A percentile compares a stretch with the other conserved stretches of the same genome.
These are phyloP conservation scores for Penicillium glabrum DNA, from an alignment of 2,329 filamentous ascomycete genomes.

Conservation along the genomic window DNA sequence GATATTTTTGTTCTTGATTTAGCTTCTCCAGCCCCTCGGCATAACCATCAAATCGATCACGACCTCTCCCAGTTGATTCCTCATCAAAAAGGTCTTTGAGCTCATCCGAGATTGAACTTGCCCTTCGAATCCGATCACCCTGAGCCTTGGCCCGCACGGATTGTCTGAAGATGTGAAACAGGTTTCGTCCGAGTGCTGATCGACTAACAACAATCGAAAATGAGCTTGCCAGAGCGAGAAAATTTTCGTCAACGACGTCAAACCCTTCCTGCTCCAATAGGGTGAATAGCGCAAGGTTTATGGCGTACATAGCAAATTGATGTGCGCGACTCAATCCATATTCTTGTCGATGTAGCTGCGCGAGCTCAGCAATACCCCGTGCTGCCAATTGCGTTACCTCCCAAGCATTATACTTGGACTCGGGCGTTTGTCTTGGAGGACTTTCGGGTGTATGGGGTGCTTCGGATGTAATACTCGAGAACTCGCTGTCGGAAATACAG, in stretches of 20 bases:
- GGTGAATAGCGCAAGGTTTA: slow-evolving; percentile 39
- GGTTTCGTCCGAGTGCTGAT: slow-evolving; percentile 32
- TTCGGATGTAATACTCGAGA: slow-evolving; percentile 16
- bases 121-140: slow-evolving; percentile 27
- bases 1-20: slow-evolving; percentile 33
- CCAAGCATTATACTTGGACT: slow-evolving; percentile 20
- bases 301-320: slow-evolving; percentile 39
- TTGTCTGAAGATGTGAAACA: slow-evolving; percentile 39
- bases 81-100: slow-evolving; percentile 35
- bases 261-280: slow-evolving; percentile 31
- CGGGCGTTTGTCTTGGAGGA: slow-evolving; percentile 16
- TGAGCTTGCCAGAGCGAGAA: slow-evolving; percentile 33
- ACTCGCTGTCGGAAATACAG: slow-evolving; percentile 23
- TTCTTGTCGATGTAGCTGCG: slow-evolving; percentile 32
- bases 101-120: slow-evolving; percentile 26
- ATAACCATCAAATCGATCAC: slow-evolving; percentile 30
- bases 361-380: slow-evolving; percentile 29
- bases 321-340: slow-evolving; percentile 37
- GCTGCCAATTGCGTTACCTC: slow-evolving; percentile 31
- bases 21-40: slow-evolving; percentile 36
- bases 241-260: slow-evolving; percentile 36
- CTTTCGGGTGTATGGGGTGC: slow-evolving; percentile 32
- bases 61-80: slow-evolving; percentile 13
- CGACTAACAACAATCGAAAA: slow-evolving; percentile 36
- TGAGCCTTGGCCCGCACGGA: slow-evolving; percentile 32